Evolutionary conservation across 805 yeast species (phyloP).

Genomic region (Zygotorulaspora danielsina): DNA sequence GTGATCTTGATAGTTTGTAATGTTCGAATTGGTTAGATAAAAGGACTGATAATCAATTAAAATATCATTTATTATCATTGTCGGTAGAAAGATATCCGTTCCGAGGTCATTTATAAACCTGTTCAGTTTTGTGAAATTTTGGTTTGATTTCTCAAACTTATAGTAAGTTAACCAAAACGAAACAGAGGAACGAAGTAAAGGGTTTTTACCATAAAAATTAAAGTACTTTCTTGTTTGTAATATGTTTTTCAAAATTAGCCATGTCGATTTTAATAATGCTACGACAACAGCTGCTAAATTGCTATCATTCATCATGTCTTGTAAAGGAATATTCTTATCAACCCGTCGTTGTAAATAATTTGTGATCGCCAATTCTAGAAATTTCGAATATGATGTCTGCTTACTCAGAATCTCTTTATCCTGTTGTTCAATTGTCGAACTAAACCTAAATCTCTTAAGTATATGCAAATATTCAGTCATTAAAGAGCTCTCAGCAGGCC

Average conservation of each 20-base stretch:
- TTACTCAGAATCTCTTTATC: conserved; percentile 21
- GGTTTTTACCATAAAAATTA: conserved; percentile 25
- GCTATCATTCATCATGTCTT: conserved; percentile 39
- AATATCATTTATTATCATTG: conserved; percentile 42
- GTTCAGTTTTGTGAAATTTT: conserved; percentile 44
- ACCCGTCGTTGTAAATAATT: conserved; percentile 23
- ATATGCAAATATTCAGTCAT: conserved; percentile 24
- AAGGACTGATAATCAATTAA: conserved; percentile 35
- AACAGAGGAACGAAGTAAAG: conserved; percentile 38
- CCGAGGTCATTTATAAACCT: conserved; percentile 46
- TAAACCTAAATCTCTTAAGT: conserved; percentile 23
- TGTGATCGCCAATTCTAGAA: conserved; percentile 25
- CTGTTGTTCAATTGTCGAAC: conserved; percentile 16
- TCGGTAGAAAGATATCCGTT: conserved; percentile 45
- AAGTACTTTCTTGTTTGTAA: conserved; percentile 35
- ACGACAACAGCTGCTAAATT: conserved; percentile 40
- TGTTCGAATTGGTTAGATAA: conserved; percentile 36
- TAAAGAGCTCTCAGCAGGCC: conserved; percentile 19
- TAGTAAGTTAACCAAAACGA: conserved; percentile 57
- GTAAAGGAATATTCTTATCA: conserved; percentile 26
- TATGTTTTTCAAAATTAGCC: conserved; percentile 31
- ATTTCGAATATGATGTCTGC: conserved; percentile 23
- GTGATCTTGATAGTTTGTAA: conserved; percentile 23
- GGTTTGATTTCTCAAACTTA: conserved; percentile 46
- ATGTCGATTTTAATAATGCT: conserved; percentile 33